Evolutionary conservation across 1,139 yeast genomes (phyloP).

Genomic region (Hemisphaericaspora xylofermentans): DNA sequence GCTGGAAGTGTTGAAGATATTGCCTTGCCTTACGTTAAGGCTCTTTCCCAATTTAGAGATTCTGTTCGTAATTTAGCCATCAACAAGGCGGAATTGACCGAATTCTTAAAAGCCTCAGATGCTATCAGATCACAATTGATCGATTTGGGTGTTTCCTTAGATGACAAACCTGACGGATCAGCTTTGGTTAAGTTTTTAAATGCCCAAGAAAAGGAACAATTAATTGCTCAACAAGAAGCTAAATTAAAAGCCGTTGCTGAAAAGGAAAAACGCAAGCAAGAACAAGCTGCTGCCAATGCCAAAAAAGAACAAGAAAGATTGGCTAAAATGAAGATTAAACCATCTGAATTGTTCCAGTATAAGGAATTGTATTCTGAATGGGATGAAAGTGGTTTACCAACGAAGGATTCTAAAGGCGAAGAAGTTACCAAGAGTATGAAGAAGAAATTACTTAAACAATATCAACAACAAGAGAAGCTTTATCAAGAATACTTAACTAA

Average conservation of each 20-base stretch:
- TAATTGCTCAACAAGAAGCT: slow-evolving; percentile 60
- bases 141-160: slow-evolving; percentile 76
- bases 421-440: slow-evolving; percentile 84
- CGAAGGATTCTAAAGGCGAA: slow-evolving; percentile 72
- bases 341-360: slow-evolving; percentile 70
- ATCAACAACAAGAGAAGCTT: slow-evolving; percentile 78
- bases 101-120: slow-evolving; percentile 53
- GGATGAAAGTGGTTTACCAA: slow-evolving; percentile 86
- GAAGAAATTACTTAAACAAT: slow-evolving; percentile 77
- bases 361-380: slow-evolving; percentile 61
- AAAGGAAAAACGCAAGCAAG: slow-evolving; percentile 41
- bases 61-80: slow-evolving; percentile 73
- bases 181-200: slow-evolving; percentile 82
- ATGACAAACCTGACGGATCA: slow-evolving; percentile 79
- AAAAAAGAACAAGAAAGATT: slow-evolving; percentile 64
- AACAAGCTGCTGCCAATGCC: slow-evolving; percentile 43
- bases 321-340: slow-evolving; percentile 69
- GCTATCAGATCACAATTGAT: slow-evolving; percentile 55
- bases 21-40: slow-evolving; percentile 77
- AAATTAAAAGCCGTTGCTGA: slow-evolving; percentile 49
- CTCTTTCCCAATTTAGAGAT: slow-evolving; percentile 79
- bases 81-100: slow-evolving; percentile 52
- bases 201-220: slow-evolving; percentile 64
- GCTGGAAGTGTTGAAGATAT: slow-evolving; percentile 52
- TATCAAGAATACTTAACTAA: slow-evolving; percentile 58